Percentiles rank a stretch among this genome's conserved stretches.
phyloP scores from a whole-genome alignment of 306 rosid genomes.

The Vigna hirtella region DNA sequence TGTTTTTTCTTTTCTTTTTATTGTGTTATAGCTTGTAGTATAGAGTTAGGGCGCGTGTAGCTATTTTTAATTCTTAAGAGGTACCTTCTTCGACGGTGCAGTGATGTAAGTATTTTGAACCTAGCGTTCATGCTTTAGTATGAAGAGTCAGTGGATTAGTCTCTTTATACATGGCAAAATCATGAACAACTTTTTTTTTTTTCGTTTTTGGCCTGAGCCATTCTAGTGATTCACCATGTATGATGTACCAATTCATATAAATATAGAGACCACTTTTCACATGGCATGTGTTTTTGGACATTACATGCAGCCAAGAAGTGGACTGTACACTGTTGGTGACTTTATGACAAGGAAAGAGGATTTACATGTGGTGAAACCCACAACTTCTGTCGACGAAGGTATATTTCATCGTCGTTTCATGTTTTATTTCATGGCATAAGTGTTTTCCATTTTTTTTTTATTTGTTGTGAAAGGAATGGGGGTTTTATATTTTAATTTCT shows the following conservation, averaged over 20 bases:
- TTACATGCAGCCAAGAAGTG: constrained; percentile 67
- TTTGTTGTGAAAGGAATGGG: background rate
- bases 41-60: background rate
- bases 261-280: constrained; percentile 29
- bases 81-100: constrained; percentile 1
- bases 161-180: constrained; percentile 18
- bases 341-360: constrained; percentile 86
- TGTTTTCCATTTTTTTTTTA: background rate
- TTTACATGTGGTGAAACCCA: constrained; percentile 79
- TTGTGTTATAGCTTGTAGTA: background rate
- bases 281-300: constrained; percentile 10
- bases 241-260: background rate
- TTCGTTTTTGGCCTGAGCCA: background rate
- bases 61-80: constrained; percentile 10
- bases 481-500: constrained; percentile 38
- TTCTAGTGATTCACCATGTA: constrained; percentile 10
- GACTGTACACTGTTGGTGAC: constrained; percentile 83
- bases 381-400: constrained; percentile 97
- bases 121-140: constrained; percentile 7
- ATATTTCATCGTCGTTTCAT: constrained; percentile 14
- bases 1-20: background rate
- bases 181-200: background rate
- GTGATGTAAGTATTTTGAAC: constrained; percentile 4
- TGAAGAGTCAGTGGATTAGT: constrained; percentile 1
- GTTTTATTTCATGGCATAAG: background rate